phyloP scores from a whole-genome alignment of 2,329 filamentous ascomycete species.

The Phyllosticta citriasiana region DNA sequence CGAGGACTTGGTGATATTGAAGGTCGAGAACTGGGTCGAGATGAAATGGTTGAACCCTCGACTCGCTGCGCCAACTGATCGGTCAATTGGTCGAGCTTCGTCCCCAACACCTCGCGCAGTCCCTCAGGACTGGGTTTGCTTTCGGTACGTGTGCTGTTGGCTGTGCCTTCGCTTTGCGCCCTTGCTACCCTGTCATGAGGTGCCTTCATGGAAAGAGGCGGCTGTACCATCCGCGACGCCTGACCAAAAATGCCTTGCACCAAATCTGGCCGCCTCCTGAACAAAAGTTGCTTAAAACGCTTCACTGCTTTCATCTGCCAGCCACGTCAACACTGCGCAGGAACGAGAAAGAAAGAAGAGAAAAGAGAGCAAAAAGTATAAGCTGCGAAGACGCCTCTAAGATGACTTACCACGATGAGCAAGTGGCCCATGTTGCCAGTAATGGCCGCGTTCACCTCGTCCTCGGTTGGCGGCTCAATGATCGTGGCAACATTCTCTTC shows the following conservation, averaged over 20 bases:
- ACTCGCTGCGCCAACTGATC: conserved; percentile 18
- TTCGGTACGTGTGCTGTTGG: conserved; percentile 42
- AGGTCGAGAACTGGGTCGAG: not conserved
- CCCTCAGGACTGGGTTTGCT: conserved; percentile 43
- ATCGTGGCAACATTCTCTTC: conserved; percentile 80
- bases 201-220: conserved; percentile 43
- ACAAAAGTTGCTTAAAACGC: conserved; percentile 70
- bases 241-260: conserved; percentile 52
- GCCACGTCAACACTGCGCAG: not conserved
- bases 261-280: conserved; percentile 43
- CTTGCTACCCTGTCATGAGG: conserved; percentile 23
- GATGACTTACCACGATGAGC: conserved; percentile 58
- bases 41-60: conserved; percentile 10
- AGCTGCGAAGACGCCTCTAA: not conserved
- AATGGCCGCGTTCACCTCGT: conserved; percentile 83
- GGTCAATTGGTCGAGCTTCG: conserved; percentile 19
- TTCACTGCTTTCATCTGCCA: conserved; percentile 79
- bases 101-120: conserved; percentile 33
- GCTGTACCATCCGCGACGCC: conserved; percentile 48
- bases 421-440: conserved; percentile 82
- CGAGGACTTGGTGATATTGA: conserved; percentile 2
- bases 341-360: not conserved
- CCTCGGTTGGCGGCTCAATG: conserved; percentile 74
- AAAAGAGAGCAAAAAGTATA: not conserved
- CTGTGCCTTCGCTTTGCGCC: conserved; percentile 41